A percentile compares a stretch with the other conserved stretches of the same genome.
Conservation (phyloP, 306 rosid species). For the Nissolia schottii region DNA sequence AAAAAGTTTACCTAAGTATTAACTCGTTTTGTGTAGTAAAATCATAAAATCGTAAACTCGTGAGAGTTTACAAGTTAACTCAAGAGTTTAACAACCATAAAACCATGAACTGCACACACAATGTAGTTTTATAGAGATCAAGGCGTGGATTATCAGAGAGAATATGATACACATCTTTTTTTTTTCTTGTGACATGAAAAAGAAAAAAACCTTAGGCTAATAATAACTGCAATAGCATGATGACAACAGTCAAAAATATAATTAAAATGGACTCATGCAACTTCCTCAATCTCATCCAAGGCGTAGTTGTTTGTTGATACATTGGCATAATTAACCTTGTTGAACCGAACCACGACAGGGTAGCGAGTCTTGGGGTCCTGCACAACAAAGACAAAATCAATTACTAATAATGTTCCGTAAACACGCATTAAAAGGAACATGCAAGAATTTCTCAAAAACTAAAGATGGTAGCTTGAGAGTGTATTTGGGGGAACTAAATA, state of each 20-base stretch:
- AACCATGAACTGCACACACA: too few relatives aligned
- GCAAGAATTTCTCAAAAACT: too few relatives aligned
- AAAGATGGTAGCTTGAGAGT: not conserved
- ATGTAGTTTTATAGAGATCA: conserved; percentile 25
- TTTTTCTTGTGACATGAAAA: conserved; percentile 15
- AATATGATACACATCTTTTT: conserved; percentile 43
- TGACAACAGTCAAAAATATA: conserved; percentile 42
- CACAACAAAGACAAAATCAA: conserved; percentile 6
- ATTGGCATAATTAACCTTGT: conserved; percentile 80
- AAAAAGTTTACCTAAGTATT: too few relatives aligned
- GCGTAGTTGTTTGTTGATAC: conserved; percentile 92
- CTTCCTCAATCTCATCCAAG: conserved; percentile 77
- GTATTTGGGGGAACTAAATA: not conserved
- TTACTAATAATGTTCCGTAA: too few relatives aligned
- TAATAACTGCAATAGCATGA: conserved; percentile 34
- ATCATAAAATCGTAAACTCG: too few relatives aligned
- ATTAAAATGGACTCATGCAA: conserved; percentile 36
- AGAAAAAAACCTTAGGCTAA: conserved; percentile 27
- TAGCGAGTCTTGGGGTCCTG: conserved; percentile 81
- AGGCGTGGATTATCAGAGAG: conserved; percentile 36
- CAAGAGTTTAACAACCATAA: too few relatives aligned
- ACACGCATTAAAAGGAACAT: too few relatives aligned
- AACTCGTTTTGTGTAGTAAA: too few relatives aligned
- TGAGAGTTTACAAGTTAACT: too few relatives aligned
- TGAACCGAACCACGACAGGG: conserved; percentile 86